Conservation (phyloP, 139 green algal genomes). For the Chlamydomonas asymmetrica region DNA sequence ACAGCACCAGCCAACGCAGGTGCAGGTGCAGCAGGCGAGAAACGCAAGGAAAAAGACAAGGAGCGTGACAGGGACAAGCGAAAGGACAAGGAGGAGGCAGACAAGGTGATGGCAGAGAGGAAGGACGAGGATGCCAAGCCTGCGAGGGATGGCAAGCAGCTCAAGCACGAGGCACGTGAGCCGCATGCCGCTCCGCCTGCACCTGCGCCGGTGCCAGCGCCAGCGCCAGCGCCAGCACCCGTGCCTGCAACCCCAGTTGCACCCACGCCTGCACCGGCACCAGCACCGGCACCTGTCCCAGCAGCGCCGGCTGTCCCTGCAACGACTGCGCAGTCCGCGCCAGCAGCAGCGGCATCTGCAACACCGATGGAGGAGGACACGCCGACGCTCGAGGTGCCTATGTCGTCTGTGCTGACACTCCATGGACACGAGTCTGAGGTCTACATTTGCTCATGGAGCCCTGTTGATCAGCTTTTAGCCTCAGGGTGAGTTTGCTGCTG, state of each 20-base stretch:
- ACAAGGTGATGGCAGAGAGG: conserved; percentile 5
- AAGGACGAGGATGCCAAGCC: background rate
- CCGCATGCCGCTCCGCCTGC: background rate
- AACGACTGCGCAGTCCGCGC: conserved; percentile 29
- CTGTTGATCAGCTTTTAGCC: conserved; percentile 69
- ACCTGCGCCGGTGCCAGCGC: too few relatives aligned
- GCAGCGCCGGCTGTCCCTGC: background rate
- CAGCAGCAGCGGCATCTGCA: conserved; percentile 26
- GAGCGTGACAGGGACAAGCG: conserved; percentile 11
- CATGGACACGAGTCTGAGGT: conserved; percentile 83
- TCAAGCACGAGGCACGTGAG: background rate
- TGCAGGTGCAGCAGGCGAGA: conserved; percentile 33
- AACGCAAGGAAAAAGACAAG: conserved; percentile 11
- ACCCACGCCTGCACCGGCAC: conserved; percentile 5
- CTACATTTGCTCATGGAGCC: conserved; percentile 89
- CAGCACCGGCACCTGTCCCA: background rate
- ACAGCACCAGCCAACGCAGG: conserved; percentile 18
- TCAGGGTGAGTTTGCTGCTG: conserved; percentile 56
- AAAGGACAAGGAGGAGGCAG: conserved; percentile 17
- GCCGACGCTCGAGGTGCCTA: conserved; percentile 2
- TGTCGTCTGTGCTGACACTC: conserved; percentile 47
- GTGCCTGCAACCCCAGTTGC: background rate
- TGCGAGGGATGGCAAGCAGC: background rate
- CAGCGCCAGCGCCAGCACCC: background rate
- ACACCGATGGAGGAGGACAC: conserved; percentile 70